These are phyloP conservation scores for Daldinia bambusicola DNA, from an alignment of 495 filamentous ascomycete species.

Conservation along the genomic window DNA sequence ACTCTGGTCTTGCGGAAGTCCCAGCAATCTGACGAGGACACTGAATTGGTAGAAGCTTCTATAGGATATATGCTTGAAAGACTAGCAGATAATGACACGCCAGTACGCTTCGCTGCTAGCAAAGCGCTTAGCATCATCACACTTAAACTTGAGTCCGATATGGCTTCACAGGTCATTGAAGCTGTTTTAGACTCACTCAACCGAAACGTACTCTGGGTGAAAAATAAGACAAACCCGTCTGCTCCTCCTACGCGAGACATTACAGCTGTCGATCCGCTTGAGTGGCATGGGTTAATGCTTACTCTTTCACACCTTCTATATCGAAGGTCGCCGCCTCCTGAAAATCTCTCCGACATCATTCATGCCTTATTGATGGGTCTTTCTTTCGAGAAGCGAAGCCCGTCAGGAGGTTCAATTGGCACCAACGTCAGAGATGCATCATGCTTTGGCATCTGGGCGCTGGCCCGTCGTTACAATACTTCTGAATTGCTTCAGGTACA, in stretches of 20 bases:
- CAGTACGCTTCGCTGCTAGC: constrained; percentile 87
- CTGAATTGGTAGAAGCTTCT: constrained; percentile 73
- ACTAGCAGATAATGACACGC: constrained; percentile 85
- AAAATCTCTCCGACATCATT: constrained; percentile 74
- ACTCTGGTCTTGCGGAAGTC: constrained; percentile 66
- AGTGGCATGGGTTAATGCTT: constrained; percentile 93
- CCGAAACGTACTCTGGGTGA: constrained; percentile 76
- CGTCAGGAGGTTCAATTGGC: constrained; percentile 84
- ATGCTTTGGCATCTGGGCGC: constrained; percentile 93
- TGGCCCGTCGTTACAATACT: constrained; percentile 88
- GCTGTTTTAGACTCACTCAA: constrained; percentile 79
- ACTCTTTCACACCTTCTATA: constrained; percentile 88
- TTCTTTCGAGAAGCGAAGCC: constrained; percentile 83
- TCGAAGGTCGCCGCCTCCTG: constrained; percentile 73
- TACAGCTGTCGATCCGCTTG: constrained; percentile 76
- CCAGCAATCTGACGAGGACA: constrained; percentile 55
- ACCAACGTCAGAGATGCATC: constrained; percentile 96
- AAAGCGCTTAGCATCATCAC: constrained; percentile 91
- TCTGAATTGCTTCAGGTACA: constrained; percentile 74
- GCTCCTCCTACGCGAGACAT: constrained; percentile 66
- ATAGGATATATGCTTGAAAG: constrained; percentile 75
- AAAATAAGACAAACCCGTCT: constrained; percentile 47
- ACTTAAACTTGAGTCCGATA: constrained; percentile 76
- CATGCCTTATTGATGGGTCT: constrained; percentile 77
- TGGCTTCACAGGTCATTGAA: constrained; percentile 86